phyloP scores from a whole-genome alignment of 768 basidiomycete species.

The Favolaschia claudopus region DNA sequence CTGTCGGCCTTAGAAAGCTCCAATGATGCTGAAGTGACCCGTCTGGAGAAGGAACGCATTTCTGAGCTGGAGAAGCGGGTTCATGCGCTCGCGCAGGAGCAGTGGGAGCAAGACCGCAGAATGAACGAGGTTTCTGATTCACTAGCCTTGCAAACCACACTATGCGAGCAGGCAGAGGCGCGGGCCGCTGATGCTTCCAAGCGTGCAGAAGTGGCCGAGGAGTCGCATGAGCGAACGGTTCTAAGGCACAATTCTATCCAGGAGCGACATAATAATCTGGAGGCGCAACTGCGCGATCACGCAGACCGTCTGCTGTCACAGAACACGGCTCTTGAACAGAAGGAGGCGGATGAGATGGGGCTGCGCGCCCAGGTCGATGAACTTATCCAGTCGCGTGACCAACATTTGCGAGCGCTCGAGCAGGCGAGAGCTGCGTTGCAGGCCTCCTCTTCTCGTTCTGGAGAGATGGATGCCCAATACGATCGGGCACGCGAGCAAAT shows the following conservation, averaged over 20 bases:
- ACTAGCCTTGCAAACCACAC: constrained; percentile 76
- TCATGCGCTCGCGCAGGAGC: constrained; percentile 65
- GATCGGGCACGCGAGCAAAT: constrained; percentile 75
- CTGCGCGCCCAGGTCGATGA: constrained; percentile 76
- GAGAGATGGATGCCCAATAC: constrained; percentile 81
- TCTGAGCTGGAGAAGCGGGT: constrained; percentile 78
- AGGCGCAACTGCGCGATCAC: constrained; percentile 77
- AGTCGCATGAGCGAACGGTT: constrained; percentile 65
- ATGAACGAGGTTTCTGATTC: constrained; percentile 76
- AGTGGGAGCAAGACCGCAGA: constrained; percentile 72
- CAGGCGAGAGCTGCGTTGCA: constrained; percentile 82
- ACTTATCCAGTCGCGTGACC: constrained; percentile 72
- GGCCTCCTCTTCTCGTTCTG: constrained; percentile 76
- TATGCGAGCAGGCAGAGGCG: constrained; percentile 82
- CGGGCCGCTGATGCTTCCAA: constrained; percentile 76
- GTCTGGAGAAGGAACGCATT: constrained; percentile 81
- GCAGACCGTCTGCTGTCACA: constrained; percentile 76
- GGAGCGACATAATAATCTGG: constrained; percentile 63
- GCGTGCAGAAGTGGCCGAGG: constrained; percentile 79
- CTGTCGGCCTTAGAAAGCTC: constrained; percentile 83
- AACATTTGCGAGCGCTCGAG: constrained; percentile 88
- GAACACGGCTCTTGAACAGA: constrained; percentile 77
- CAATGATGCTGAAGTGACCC: constrained; percentile 67
- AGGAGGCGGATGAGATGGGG: constrained; percentile 77
- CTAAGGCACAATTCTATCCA: constrained; percentile 78